Evolutionary conservation across 2,329 filamentous ascomycete species (phyloP).

Genomic region (Penicillium sp.): DNA sequence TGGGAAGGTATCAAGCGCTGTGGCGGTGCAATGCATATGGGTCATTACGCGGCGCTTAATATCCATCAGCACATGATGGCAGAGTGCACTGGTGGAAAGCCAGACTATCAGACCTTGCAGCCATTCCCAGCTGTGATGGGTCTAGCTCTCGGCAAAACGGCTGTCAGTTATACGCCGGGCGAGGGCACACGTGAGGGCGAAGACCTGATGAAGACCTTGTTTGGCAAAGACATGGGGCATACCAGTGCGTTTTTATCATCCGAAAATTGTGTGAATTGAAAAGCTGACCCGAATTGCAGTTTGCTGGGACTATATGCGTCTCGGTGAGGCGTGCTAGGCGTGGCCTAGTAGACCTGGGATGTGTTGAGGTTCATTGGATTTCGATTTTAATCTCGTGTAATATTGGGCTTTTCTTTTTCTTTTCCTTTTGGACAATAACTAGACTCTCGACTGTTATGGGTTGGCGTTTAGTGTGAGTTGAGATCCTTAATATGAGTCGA

Average conservation of each 20-base stretch:
- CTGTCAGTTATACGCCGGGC: conserved; percentile 61
- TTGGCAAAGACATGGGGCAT: conserved; percentile 67
- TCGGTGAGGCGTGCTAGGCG: conserved; percentile 39
- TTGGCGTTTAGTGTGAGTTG: background rate
- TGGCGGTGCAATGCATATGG: conserved; percentile 73
- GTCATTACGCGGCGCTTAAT: conserved; percentile 65
- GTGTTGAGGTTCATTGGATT: too few relatives aligned
- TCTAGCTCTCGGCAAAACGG: conserved; percentile 68
- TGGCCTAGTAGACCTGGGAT: background rate
- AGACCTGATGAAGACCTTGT: conserved; percentile 63
- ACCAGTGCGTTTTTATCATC: conserved; percentile 52
- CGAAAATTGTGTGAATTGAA: background rate
- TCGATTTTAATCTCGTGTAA: background rate
- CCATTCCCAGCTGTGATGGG: conserved; percentile 67
- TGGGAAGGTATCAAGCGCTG: conserved; percentile 82
- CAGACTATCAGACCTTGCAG: conserved; percentile 52
- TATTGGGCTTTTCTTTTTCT: background rate
- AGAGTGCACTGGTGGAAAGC: conserved; percentile 40
- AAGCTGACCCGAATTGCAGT: conserved; percentile 39
- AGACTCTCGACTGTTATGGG: too few relatives aligned
- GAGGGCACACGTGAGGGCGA: conserved; percentile 60
- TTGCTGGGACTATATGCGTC: conserved; percentile 57
- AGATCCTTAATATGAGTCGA: background rate
- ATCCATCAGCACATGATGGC: conserved; percentile 62
- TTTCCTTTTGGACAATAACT: background rate